Evolutionary conservation across 2,329 filamentous ascomycete species (phyloP).

Genomic region (Seiridium unicorne): DNA sequence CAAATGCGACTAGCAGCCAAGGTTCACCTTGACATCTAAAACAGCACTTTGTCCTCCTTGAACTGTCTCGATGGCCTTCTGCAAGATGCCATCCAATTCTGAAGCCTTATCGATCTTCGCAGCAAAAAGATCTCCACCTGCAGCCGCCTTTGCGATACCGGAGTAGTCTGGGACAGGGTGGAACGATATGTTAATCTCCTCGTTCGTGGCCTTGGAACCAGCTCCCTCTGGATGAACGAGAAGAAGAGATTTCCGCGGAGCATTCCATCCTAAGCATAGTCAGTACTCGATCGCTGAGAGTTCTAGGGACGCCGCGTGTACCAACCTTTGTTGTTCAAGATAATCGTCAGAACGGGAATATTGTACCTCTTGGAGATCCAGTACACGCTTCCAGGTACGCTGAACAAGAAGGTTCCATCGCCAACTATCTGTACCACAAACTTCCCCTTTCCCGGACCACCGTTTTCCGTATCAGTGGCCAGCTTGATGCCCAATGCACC

Average conservation of each 20-base stretch:
- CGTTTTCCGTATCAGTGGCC: conserved; percentile 35
- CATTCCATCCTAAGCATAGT: conserved; percentile 51
- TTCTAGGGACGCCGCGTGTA: neutral
- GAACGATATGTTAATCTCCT: conserved; percentile 63
- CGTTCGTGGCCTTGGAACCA: conserved; percentile 54
- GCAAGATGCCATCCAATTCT: conserved; percentile 45
- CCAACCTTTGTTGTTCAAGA: conserved; percentile 56
- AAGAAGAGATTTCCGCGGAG: conserved; percentile 53
- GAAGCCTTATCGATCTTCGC: conserved; percentile 44
- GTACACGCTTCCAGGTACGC: conserved; percentile 52
- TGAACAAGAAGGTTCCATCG: conserved; percentile 57
- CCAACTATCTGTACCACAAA: conserved; percentile 57
- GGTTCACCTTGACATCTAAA: conserved; percentile 49
- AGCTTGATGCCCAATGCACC: conserved; percentile 50
- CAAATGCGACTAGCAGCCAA: conserved; percentile 34
- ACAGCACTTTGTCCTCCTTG: conserved; percentile 51
- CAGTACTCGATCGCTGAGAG: neutral
- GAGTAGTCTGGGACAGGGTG: conserved; percentile 57
- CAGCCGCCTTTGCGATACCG: conserved; percentile 60
- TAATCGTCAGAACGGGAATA: conserved; percentile 53
- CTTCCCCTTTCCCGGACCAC: conserved; percentile 42
- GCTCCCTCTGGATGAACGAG: conserved; percentile 58
- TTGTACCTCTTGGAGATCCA: conserved; percentile 55
- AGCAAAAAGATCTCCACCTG: conserved; percentile 51
- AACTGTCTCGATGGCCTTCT: conserved; percentile 50